These are phyloP conservation scores for Fusarium camptoceras DNA, from an alignment of 2,329 filamentous ascomycete genomes.

Conservation along the genomic window DNA sequence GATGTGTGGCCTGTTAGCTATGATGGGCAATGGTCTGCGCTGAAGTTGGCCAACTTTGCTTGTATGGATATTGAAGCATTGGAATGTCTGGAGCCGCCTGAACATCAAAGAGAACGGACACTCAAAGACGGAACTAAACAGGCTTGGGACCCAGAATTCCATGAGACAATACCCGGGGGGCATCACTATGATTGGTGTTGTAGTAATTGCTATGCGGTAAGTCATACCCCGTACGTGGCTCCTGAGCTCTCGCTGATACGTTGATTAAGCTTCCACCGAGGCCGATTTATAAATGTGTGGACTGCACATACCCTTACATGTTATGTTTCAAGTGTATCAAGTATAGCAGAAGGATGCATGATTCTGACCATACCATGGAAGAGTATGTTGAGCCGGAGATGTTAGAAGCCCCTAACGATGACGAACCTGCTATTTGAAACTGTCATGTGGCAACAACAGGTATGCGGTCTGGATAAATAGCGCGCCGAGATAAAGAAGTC, in stretches of 20 bases:
- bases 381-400: not conserved
- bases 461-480: fast-evolving
- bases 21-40: not conserved
- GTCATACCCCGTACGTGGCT: not conserved
- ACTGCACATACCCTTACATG: not conserved
- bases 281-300: not conserved
- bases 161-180: not conserved
- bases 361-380: not conserved
- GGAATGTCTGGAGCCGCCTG: not conserved
- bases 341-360: not conserved
- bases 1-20: not conserved
- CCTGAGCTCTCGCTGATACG: fast-evolving
- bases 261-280: not conserved
- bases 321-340: not conserved
- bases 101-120: not conserved
- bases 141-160: not conserved
- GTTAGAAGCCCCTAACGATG: not conserved
- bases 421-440: not conserved
- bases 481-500: not conserved
- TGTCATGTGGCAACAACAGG: not conserved
- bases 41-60: not conserved
- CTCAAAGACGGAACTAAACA: not conserved
- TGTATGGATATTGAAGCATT: not conserved
- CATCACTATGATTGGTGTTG: not conserved
- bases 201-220: not conserved